These are phyloP conservation scores for Podaxis rugospora DNA, from an alignment of 768 basidiomycete genomes.

Conservation along the genomic window DNA sequence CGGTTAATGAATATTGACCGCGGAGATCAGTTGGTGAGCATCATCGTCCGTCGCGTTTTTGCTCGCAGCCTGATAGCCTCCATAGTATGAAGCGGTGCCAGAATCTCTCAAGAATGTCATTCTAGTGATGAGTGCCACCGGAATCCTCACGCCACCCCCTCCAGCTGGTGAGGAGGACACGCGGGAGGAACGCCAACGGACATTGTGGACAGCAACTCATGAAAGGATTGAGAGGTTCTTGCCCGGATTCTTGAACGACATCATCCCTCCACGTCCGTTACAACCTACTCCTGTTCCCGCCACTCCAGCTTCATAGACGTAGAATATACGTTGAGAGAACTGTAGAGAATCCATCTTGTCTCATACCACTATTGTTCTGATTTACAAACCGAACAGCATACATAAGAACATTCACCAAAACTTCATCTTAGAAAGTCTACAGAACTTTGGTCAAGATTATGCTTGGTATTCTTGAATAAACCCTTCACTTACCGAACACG, in stretches of 20 bases:
- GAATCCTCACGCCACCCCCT: constrained; percentile 67
- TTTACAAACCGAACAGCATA: background rate
- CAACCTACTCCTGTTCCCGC: constrained; percentile 11
- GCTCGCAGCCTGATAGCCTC: background rate
- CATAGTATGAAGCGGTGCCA: constrained; percentile 88
- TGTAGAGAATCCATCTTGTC: background rate
- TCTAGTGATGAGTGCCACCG: constrained; percentile 91
- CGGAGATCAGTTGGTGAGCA: constrained; percentile 79
- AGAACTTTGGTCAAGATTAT: background rate
- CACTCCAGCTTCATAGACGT: constrained; percentile 10
- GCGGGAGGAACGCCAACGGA: constrained; percentile 57
- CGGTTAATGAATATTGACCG: constrained; percentile 83
- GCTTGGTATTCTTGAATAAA: background rate
- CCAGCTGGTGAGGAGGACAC: constrained; percentile 35
- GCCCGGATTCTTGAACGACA: constrained; percentile 80
- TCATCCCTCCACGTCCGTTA: constrained; percentile 41
- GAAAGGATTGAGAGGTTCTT: constrained; percentile 88
- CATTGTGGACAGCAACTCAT: constrained; percentile 81
- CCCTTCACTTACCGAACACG: constrained; percentile 46
- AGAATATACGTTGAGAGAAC: background rate
- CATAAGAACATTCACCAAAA: constrained; percentile 6
- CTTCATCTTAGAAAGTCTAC: constrained; percentile 59
- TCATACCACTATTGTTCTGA: background rate
- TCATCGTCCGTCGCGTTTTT: background rate
- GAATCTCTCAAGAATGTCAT: constrained; percentile 97